Base-by-base conservation (phyloP, 352 stramenopile genomes). In the Globisporangium canariense region DNA sequence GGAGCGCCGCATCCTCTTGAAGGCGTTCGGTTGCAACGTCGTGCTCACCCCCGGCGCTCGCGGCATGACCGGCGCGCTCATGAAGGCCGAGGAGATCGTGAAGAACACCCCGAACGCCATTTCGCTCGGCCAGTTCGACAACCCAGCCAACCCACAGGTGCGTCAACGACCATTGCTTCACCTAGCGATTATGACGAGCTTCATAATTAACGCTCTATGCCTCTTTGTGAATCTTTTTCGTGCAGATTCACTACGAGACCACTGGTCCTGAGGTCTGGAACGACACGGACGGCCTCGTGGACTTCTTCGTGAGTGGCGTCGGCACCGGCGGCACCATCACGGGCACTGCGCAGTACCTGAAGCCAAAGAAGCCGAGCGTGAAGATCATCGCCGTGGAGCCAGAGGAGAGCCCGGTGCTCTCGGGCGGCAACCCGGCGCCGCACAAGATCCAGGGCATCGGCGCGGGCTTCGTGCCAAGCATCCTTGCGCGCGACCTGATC, bases 51-150 rank as follows among this genome's bases (percentile, higher is more conserved):
- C 94, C n/a, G 93, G 86, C 28, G 77, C 79, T 3, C 84, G 86
- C 55, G 87, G 85, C 34, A 93, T 93, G 83, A 91, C 78, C 0
- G 85, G 85, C n/a, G 83, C 83, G 0, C 62, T 91, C 46, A 81
- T 87, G 25, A 93, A 92, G 70, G 85, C 83, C 40, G 83, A 91
- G 13, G 82, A 94, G 50, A 79, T 95, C 22, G 76, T 92, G 14
- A 74, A 74, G 40, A 90, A 90, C 61, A 88, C 85, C 46, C 74
- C 83, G n/a, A 90, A 90, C 65, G 74, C 85, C 46, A 67, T 94
- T 59, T 82, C 96, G 25, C 83, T 98, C 14, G 85, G 91, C 46
- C 96, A 99, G 77, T 99, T 98, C 71, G 97, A 98, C 71, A 99
- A 99, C 81, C 89, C 90, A 18, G 95, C 97, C 47, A 99, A 99